A percentile compares a stretch with the other conserved stretches of the same genome.
These are phyloP conservation scores for Asterophora parasitica DNA, from an alignment of 768 basidiomycete species.

Conservation along the genomic window DNA sequence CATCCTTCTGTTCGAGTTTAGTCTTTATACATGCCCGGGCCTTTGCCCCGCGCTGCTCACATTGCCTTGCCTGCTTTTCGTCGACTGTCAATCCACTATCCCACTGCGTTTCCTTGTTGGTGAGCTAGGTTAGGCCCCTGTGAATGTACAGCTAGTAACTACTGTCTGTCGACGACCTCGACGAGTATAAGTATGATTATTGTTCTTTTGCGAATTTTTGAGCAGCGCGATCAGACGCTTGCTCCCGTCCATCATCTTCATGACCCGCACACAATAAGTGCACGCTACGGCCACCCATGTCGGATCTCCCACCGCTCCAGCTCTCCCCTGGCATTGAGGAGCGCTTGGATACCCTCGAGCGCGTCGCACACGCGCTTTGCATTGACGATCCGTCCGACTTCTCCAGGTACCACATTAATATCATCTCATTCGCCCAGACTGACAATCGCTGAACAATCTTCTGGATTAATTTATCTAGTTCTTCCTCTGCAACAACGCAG, in stretches of 20 bases:
- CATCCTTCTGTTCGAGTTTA: too few relatives aligned
- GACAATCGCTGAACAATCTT: too few relatives aligned
- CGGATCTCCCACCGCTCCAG: constrained; percentile 3
- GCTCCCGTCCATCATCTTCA: too few relatives aligned
- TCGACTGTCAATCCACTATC: neutral
- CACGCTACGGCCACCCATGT: too few relatives aligned
- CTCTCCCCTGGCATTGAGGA: neutral
- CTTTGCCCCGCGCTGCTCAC: too few relatives aligned
- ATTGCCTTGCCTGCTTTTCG: too few relatives aligned
- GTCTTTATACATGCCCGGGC: too few relatives aligned
- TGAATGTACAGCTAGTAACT: constrained; percentile 2
- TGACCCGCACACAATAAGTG: too few relatives aligned
- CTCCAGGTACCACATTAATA: too few relatives aligned
- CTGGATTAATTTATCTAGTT: constrained; percentile 24
- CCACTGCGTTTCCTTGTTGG: constrained; percentile 4
- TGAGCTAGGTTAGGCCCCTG: neutral
- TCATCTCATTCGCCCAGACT: too few relatives aligned
- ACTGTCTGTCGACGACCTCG: neutral
- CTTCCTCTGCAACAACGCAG: constrained; percentile 30
- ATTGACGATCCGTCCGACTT: constrained; percentile 6
- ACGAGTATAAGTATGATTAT: neutral
- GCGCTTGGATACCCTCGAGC: constrained; percentile 1
- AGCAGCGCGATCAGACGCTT: too few relatives aligned
- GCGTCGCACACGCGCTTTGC: neutral
- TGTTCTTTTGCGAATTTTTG: neutral